Percentiles rank a stretch among this genome's conserved stretches.
These are phyloP conservation scores for Rhodotorula sp. DNA, from an alignment of 1,284 basidiomycete genomes.

Conservation along the genomic window DNA sequence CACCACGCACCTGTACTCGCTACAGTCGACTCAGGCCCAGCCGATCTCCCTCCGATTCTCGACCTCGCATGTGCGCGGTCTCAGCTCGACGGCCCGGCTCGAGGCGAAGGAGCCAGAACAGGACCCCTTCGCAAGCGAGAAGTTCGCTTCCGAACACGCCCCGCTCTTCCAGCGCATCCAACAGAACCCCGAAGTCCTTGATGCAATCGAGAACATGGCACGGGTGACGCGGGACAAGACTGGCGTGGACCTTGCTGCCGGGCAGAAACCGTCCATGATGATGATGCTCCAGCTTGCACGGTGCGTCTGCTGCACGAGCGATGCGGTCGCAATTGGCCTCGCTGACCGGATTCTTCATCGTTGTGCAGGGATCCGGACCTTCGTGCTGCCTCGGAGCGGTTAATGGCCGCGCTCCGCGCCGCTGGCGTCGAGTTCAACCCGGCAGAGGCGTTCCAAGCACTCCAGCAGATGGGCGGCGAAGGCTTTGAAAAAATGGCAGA, in stretches of 20 bases:
- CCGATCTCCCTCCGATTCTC: conserved; percentile 2
- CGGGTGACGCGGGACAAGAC: conserved; percentile 29
- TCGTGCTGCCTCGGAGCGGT: conserved; percentile 26
- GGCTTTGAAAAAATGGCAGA: conserved; percentile 16
- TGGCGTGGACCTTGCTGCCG: conserved; percentile 31
- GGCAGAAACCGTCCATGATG: conserved; percentile 30
- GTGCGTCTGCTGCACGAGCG: conserved; percentile 5
- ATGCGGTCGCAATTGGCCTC: not conserved
- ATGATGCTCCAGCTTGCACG: conserved; percentile 36
- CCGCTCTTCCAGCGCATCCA: conserved; percentile 32
- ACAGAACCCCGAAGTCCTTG: conserved; percentile 24
- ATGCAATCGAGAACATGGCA: conserved; percentile 29
- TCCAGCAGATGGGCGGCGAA: conserved; percentile 34
- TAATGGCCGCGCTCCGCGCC: conserved; percentile 21
- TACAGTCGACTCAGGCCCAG: not conserved
- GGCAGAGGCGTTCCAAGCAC: conserved; percentile 35
- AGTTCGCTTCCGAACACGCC: conserved; percentile 16
- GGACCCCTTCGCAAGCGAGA: conserved; percentile 21
- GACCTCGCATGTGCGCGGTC: conserved; percentile 7
- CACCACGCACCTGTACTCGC: not conserved
- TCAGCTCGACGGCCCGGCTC: not conserved
- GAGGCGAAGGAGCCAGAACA: conserved; percentile 8
- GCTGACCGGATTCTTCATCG: no score
- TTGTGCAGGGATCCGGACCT: conserved; percentile 31
- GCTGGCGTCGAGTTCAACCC: conserved; percentile 38